Percentiles rank a stretch among this genome's conserved stretches.
These are phyloP conservation scores for Xylariaceae sp. DNA, from an alignment of 2,329 filamentous ascomycete genomes.

Conservation along the genomic window DNA sequence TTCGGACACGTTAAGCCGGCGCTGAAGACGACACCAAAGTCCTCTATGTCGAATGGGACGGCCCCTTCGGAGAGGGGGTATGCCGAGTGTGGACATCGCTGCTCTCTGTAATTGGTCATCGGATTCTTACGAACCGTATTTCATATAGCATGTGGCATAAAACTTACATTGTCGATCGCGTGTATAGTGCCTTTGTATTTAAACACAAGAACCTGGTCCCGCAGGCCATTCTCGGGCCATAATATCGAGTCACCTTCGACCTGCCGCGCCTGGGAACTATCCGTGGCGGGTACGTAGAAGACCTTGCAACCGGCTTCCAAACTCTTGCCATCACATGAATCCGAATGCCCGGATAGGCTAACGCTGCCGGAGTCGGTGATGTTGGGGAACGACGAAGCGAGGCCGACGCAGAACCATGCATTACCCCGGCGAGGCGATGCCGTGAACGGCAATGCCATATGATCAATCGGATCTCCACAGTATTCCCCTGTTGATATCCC, in stretches of 20 bases:
- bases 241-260: constrained; percentile 39
- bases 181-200: constrained; percentile 65
- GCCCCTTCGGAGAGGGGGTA: constrained; percentile 68
- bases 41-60: constrained; percentile 70
- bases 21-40: constrained; percentile 67
- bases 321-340: constrained; percentile 43
- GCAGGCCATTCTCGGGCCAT: constrained; percentile 39
- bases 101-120: constrained; percentile 16
- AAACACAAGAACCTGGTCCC: constrained; percentile 68
- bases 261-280: constrained; percentile 42
- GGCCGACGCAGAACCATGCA: constrained; percentile 59
- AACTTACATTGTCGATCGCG: constrained; percentile 67
- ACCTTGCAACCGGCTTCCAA: constrained; percentile 59
- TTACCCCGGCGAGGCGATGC: constrained; percentile 29
- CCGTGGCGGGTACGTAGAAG: constrained; percentile 51
- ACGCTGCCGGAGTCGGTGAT: constrained; percentile 44
- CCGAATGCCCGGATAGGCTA: constrained; percentile 40
- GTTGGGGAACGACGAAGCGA: constrained; percentile 57
- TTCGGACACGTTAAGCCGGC: constrained; percentile 68
- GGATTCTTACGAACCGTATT: not conserved
- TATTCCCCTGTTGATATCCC: constrained; percentile 1
- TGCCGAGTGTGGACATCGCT: constrained; percentile 70
- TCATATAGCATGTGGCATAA: not conserved
- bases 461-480: constrained; percentile 8
- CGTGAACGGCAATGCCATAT: constrained; percentile 19